phyloP scores from a whole-genome alignment of 1,284 basidiomycete genomes.

The Irpex sp. region DNA sequence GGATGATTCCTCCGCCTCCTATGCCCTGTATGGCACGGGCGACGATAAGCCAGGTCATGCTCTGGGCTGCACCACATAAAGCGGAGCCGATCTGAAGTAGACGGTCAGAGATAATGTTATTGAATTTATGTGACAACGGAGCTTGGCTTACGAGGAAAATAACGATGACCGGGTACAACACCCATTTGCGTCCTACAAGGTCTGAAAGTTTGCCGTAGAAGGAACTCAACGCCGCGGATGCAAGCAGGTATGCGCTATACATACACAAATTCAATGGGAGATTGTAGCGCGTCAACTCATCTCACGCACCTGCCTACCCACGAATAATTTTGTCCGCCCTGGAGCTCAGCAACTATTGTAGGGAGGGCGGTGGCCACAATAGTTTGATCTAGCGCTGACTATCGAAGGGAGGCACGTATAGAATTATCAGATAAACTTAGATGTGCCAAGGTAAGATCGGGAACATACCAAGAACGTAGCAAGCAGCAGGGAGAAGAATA shows the following conservation, averaged over 20 bases:
- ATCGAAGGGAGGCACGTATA: background rate
- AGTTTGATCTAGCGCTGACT: background rate
- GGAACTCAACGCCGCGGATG: slow-evolving; percentile 29
- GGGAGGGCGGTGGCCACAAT: slow-evolving; percentile 25
- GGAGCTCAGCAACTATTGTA: slow-evolving; percentile 23
- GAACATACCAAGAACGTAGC: slow-evolving; percentile 24
- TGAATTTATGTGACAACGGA: background rate
- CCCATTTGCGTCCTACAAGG: slow-evolving; percentile 34
- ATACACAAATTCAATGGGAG: background rate
- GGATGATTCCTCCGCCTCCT: slow-evolving; percentile 38
- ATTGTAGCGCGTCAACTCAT: background rate
- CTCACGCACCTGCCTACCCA: slow-evolving; percentile 17
- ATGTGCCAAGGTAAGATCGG: slow-evolving; percentile 3
- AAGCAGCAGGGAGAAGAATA: slow-evolving; percentile 22
- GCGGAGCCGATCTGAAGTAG: slow-evolving; percentile 36
- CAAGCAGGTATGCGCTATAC: slow-evolving; percentile 35
- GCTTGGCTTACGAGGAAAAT: slow-evolving; percentile 34
- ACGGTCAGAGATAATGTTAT: background rate
- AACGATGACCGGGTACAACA: slow-evolving; percentile 33
- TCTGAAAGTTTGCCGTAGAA: slow-evolving; percentile 39
- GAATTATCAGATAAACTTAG: background rate
- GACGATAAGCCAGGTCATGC: slow-evolving; percentile 43
- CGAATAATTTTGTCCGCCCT: slow-evolving; percentile 19
- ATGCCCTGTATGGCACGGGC: slow-evolving; percentile 49
- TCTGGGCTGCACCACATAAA: slow-evolving; percentile 48